Evolutionary conservation across 257 asterid genomes (phyloP).

Genomic region (Solanum etuberosum): DNA sequence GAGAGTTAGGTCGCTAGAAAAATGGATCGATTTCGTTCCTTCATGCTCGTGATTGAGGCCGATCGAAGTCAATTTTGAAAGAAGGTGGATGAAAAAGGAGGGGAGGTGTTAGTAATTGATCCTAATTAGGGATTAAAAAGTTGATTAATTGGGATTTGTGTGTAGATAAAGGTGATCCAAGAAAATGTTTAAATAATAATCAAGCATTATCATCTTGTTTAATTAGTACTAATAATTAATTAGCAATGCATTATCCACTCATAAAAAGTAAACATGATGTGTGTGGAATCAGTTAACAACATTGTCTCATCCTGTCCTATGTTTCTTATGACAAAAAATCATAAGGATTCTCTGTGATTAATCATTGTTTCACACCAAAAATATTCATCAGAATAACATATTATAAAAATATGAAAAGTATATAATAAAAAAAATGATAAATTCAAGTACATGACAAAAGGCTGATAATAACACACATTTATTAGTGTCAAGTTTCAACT

Average conservation of each 20-base stretch:
- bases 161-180: neutral
- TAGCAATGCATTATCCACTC: neutral
- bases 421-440: neutral
- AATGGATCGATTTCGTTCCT: neutral
- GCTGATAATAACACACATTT: neutral
- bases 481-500: neutral
- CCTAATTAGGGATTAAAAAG: neutral
- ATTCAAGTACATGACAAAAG: neutral
- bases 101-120: neutral
- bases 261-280: neutral
- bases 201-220: neutral
- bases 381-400: neutral
- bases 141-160: conserved; percentile 1
- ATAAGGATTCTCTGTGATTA: neutral
- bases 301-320: neutral
- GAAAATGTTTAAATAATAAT: neutral
- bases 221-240: neutral
- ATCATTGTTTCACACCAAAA: neutral
- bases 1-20: neutral
- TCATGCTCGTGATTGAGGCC: neutral
- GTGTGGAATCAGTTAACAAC: neutral
- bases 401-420: neutral
- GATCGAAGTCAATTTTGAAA: neutral
- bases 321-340: neutral
- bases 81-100: neutral